These are phyloP conservation scores for Biancaea sappan DNA, from an alignment of 306 rosid species.

Conservation along the genomic window DNA sequence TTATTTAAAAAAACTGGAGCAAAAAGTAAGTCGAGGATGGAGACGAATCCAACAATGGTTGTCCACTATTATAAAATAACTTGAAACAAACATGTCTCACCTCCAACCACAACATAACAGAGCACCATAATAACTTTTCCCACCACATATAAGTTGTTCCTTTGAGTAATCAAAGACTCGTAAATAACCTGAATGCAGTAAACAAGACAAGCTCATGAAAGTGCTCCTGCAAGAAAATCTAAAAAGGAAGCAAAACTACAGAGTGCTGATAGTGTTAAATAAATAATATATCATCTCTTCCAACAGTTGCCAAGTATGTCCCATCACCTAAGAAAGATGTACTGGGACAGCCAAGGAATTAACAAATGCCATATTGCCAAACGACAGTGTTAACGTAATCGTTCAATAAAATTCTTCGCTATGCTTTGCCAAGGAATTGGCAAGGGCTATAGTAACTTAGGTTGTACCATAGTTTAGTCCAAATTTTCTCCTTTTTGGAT, in stretches of 20 bases:
- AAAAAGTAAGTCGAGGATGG: not conserved
- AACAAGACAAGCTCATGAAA: slow-evolving; percentile 31
- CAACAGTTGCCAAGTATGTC: slow-evolving; percentile 75
- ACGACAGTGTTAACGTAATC: no score
- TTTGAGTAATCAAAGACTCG: slow-evolving; percentile 87
- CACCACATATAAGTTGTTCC: slow-evolving; percentile 91
- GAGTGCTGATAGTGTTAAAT: slow-evolving; percentile 12
- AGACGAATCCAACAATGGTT: slow-evolving; percentile 24
- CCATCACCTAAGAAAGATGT: slow-evolving; percentile 85
- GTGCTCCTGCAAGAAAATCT: not conserved
- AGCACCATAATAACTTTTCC: slow-evolving; percentile 94
- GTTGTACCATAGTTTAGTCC: no score
- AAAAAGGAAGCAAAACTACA: not conserved
- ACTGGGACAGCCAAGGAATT: no score
- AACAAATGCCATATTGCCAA: no score
- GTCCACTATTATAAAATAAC: slow-evolving; percentile 25
- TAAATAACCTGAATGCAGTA: slow-evolving; percentile 64
- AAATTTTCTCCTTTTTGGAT: no score
- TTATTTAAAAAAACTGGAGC: not conserved
- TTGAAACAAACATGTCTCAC: slow-evolving; percentile 15
- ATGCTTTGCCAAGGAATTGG: no score
- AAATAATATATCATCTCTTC: slow-evolving; percentile 77
- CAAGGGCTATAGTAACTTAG: no score
- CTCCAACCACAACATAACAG: slow-evolving; percentile 87
- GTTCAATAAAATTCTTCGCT: no score